Base-by-base conservation (phyloP, 1,284 basidiomycete species). In the Ceraceosorus bombacis region DNA sequence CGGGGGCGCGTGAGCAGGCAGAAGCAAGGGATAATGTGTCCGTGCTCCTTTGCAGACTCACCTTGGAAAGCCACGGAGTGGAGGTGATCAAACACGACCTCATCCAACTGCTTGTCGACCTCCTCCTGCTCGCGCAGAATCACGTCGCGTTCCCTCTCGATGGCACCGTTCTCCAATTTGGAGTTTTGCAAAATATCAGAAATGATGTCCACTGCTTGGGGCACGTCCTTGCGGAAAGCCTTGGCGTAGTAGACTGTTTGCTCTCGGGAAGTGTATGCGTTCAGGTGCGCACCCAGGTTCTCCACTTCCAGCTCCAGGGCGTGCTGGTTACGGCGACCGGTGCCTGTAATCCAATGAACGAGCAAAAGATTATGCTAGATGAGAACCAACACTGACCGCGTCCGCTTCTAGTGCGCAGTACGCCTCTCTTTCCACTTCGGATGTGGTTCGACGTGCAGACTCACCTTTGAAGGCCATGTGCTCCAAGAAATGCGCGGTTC, bases 211-310 rank as follows among this genome's bases (percentile, higher is more conserved):
- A 98, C 92, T 40, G 90, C 86, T 62, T 85, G 84, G 41, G 86
- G 85, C 17, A 97, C 90, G 79, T 98, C 95, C 83, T 94, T 89
- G 79, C 88, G 85, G 86, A 99, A 98, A 78, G 89, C 88, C 84
- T 97, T 97, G 78, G 94, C 94, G 79, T 97, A 97, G 83, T 97
- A 99, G 66, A 97, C 93, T 40, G 95, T 99, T 81, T 98, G 94
- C 81, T 98, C 94, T 68, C 94, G 86, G 50, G 93, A 96, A 15
- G 94, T 99, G 82, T 97, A 98, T 58, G 95, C 94, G 79, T 98
- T 97, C 64, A 99, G 82, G 80, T 97, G 94, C 48, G 94, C 91
- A 70, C 95, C 95, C 64, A 97, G 83, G 82, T 96, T 95, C 82
- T 99, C 94, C 53, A 98, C 94, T 80, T 98, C 93, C 63, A 97